Percentiles rank a stretch among this genome's conserved stretches.
Conservation (phyloP, 148 eudicot genomes). For the Nepenthes mirabilis region DNA sequence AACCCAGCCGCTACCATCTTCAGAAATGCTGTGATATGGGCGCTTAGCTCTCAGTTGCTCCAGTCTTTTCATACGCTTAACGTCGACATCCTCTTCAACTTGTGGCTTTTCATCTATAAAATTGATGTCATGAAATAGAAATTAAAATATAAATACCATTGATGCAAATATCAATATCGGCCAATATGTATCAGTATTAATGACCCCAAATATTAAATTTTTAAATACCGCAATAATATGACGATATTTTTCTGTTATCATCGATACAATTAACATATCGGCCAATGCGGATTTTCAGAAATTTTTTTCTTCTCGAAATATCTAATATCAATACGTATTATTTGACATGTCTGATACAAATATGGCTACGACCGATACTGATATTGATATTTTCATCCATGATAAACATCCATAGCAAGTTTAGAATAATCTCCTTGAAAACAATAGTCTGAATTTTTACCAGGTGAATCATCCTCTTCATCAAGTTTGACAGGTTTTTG, state of each 20-base stretch:
- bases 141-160: slow-evolving; percentile 1
- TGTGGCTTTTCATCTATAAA: slow-evolving; percentile 64
- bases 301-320: no score
- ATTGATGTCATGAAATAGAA: not conserved
- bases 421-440: not conserved
- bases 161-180: not conserved
- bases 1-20: slow-evolving; percentile 99
- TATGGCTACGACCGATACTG: no score
- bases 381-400: no score
- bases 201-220: not conserved
- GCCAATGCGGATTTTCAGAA: no score
- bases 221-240: not conserved
- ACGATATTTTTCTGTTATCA: no score
- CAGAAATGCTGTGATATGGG: slow-evolving; percentile 59
- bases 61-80: slow-evolving; percentile 71
- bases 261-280: no score
- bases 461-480: slow-evolving; percentile 65
- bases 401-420: not conserved
- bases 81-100: slow-evolving; percentile 81
- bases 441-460: slow-evolving; percentile 16
- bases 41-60: slow-evolving; percentile 48
- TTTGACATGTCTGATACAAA: no score
- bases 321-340: no score
- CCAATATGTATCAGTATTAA: not conserved
- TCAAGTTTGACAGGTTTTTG: slow-evolving; percentile 58